Percentiles rank a stretch among this genome's conserved stretches.
These are phyloP conservation scores for Ailanthus altissimus DNA, from an alignment of 345 rosid genomes.

Conservation along the genomic window DNA sequence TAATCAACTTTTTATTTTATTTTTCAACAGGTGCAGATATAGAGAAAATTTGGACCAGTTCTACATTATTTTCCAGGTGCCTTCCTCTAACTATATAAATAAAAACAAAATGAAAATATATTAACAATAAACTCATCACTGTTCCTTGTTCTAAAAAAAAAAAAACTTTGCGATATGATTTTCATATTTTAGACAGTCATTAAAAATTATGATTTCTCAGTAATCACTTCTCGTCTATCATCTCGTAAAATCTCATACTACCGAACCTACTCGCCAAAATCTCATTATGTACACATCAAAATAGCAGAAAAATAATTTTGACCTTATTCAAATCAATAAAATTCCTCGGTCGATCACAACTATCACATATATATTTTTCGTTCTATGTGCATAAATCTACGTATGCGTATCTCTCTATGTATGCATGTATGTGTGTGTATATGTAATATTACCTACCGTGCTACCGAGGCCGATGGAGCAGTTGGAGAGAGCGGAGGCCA, in stretches of 20 bases:
- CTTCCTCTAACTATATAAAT: background rate
- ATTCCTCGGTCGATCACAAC: no score
- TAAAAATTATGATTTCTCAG: no score
- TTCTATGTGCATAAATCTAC: background rate
- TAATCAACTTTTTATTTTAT: background rate
- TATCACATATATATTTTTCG: no score
- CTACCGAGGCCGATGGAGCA: slow-evolving; percentile 66
- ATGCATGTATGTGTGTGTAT: background rate
- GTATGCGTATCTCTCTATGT: background rate
- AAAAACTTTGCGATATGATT: no score
- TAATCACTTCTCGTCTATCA: no score
- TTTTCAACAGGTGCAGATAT: background rate
- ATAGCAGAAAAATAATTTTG: no score
- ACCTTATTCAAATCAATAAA: no score
- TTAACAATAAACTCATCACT: background rate
- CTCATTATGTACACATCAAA: no score
- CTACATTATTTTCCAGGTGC: background rate
- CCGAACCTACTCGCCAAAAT: no score
- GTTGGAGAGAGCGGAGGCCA: slow-evolving; percentile 77
- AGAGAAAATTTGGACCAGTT: background rate
- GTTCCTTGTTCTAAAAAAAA: background rate
- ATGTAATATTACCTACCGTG: slow-evolving; percentile 47
- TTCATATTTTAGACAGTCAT: no score
- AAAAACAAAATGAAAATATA: background rate
- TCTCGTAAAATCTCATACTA: no score